phyloP scores from a whole-genome alignment of 2,329 filamentous ascomycete species.

The Aureobasidium musti region DNA sequence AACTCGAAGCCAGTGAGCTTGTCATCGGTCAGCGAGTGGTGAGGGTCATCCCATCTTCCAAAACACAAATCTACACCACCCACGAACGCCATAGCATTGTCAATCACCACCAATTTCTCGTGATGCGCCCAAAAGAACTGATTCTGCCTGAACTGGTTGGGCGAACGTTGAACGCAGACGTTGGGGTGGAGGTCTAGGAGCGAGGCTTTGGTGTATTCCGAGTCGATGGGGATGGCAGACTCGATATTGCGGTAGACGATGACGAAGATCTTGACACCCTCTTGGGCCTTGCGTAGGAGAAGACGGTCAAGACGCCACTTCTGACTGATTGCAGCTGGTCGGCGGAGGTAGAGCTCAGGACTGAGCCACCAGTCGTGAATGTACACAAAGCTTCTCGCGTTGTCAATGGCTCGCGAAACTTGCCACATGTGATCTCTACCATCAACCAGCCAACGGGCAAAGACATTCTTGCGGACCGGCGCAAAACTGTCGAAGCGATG shows the following conservation, averaged over 20 bases:
- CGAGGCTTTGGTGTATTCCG: constrained; percentile 96
- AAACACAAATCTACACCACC: constrained; percentile 97
- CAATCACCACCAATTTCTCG: constrained; percentile 95
- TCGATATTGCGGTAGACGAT: constrained; percentile 99
- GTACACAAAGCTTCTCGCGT: constrained; percentile 96
- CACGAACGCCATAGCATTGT: constrained; percentile 93
- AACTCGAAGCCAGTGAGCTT: constrained; percentile 93
- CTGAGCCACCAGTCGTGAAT: constrained; percentile 99
- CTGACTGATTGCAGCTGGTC: constrained; percentile 92
- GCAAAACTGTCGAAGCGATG: constrained; percentile 95
- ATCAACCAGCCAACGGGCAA: constrained; percentile 95
- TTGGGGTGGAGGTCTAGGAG: constrained; percentile 94
- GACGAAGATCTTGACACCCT: constrained; percentile 96
- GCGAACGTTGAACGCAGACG: constrained; percentile 92
- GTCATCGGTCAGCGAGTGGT: constrained; percentile 87
- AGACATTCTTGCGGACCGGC: constrained; percentile 80
- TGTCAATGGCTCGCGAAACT: constrained; percentile 91
- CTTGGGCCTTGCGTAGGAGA: constrained; percentile 86
- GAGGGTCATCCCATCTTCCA: constrained; percentile 94
- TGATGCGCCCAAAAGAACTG: constrained; percentile 99
- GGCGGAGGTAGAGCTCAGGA: constrained; percentile 90
- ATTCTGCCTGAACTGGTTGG: constrained; percentile 97
- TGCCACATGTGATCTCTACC: constrained; percentile 99
- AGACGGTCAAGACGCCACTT: constrained; percentile 95
- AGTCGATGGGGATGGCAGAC: constrained; percentile 95